Evolutionary conservation across 345 rosid genomes (phyloP), one percentile per base, ranked within the genome.

Genomic region (Aurinia saxatilis): DNA sequence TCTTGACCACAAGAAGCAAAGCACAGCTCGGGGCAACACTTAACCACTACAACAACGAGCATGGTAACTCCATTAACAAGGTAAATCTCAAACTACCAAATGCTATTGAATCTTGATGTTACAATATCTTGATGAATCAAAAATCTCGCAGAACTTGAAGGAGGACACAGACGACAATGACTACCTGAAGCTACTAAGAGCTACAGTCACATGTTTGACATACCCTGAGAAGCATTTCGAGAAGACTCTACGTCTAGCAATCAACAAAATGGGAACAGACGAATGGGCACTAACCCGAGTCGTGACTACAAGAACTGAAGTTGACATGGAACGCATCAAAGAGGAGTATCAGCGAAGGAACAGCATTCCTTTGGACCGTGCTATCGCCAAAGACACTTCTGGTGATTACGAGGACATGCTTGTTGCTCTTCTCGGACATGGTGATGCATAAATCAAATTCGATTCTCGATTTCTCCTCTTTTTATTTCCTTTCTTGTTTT

Each of bases 51-150:
- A 88, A 92, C 57, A 73, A 84, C 49, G 71, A 75, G 18, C 78
- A 65, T 61, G 96, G 96, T 8, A 83, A 77, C 73, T 72, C 92
- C 57, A 85, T 92, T 65, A 84, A 83, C 84, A 92, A 86, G 96
- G 96, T 91, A 65, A 52, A 42, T 8, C 9, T n/a, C 6, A 5
- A 33, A n/a, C 34, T 7, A 56, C 23, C 5, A 42, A 42, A 17
- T 53, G 35, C 33, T 65, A n/a, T 19, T 0, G 29, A 7, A 1
- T 59, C 30, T 31, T 27, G 10, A 2, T 15, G n/a, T 21, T 8
- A 14, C 1, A 7, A 1, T 14, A 2, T 14, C 14, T 48, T 49
- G 46, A 17, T 31, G 47, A 4, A 0, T 45, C 2, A 15, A 25
- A n/a, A 44, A 34, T 34, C 11, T 42, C 51, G 23, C 73, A 85